Conservation (phyloP, 176 grass and related monocot genomes). For the Eleusine coracana region DNA sequence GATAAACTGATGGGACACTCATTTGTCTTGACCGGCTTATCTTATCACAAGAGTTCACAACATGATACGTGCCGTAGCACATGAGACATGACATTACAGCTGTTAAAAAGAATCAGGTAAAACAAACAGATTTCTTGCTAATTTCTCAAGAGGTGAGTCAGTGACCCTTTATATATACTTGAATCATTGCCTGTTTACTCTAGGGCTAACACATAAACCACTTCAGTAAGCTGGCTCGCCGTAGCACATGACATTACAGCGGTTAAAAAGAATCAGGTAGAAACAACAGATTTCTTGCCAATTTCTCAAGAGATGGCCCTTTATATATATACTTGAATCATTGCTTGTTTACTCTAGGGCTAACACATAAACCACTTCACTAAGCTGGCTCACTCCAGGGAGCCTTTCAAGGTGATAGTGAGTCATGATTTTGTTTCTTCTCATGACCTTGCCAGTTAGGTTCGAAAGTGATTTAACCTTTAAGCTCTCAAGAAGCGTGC, state of each 20-base stretch:
- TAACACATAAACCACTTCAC: not conserved
- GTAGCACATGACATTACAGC: not conserved
- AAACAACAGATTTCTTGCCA: not conserved
- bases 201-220: not conserved
- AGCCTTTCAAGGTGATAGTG: not conserved
- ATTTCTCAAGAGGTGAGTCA: not conserved
- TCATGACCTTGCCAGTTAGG: not conserved
- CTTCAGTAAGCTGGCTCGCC: not conserved
- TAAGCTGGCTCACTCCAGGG: not conserved
- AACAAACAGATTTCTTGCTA: not conserved
- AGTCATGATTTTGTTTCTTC: not conserved
- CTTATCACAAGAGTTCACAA: not conserved
- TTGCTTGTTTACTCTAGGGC: not conserved
- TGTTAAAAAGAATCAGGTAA: not conserved
- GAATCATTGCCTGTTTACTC: not conserved
- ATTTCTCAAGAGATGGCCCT: too few relatives aligned
- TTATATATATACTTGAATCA: too few relatives aligned
- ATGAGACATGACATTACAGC: not conserved
- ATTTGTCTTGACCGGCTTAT: not conserved
- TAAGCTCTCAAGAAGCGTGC: conserved; percentile 1
- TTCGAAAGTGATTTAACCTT: not conserved
- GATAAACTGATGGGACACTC: conserved; percentile 15
- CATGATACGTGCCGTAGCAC: not conserved
- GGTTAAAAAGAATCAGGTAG: not conserved
- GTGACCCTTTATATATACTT: too few relatives aligned